These are phyloP conservation scores for Beverwykella pulmonaria DNA, from an alignment of 495 filamentous ascomycete genomes.

Conservation along the genomic window DNA sequence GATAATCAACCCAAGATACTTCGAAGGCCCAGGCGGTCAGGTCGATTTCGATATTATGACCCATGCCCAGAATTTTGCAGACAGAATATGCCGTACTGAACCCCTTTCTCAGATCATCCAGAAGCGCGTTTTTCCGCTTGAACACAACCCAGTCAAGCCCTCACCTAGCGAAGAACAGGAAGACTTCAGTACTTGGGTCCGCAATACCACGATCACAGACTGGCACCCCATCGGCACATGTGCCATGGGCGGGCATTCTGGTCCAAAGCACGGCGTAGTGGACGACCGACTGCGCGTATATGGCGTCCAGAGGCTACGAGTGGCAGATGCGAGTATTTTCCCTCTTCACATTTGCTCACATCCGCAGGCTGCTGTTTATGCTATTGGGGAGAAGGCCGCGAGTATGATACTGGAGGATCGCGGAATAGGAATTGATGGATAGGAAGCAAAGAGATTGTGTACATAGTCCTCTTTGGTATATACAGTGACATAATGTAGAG, in stretches of 20 bases:
- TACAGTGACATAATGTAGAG: too few relatives aligned
- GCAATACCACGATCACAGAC: constrained; percentile 2
- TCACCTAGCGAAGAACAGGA: constrained; percentile 23
- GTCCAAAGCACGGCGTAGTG: constrained; percentile 16
- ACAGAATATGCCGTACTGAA: constrained; percentile 49
- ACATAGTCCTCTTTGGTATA: too few relatives aligned
- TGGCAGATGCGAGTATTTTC: constrained; percentile 35
- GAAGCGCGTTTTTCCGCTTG: constrained; percentile 46
- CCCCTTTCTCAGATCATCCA: constrained; percentile 51
- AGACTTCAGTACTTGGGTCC: constrained; percentile 46
- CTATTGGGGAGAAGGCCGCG: constrained; percentile 33
- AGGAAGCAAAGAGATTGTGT: too few relatives aligned
- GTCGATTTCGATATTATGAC: constrained; percentile 52
- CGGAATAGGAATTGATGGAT: too few relatives aligned
- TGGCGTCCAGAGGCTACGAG: constrained; percentile 29
- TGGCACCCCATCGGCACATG: neutral
- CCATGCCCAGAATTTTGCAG: constrained; percentile 47
- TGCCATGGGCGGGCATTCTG: constrained; percentile 41
- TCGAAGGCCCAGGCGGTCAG: constrained; percentile 42
- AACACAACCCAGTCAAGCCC: neutral
- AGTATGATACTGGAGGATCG: constrained; percentile 24
- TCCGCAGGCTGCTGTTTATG: constrained; percentile 27
- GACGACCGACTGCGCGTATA: constrained; percentile 31
- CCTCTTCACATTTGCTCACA: constrained; percentile 24
- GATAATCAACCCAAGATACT: constrained; percentile 54